Percentiles rank a stretch among this genome's conserved stretches.
These are phyloP conservation scores for Stropharia rugosoannulata DNA, from an alignment of 768 basidiomycete genomes.

Conservation along the genomic window DNA sequence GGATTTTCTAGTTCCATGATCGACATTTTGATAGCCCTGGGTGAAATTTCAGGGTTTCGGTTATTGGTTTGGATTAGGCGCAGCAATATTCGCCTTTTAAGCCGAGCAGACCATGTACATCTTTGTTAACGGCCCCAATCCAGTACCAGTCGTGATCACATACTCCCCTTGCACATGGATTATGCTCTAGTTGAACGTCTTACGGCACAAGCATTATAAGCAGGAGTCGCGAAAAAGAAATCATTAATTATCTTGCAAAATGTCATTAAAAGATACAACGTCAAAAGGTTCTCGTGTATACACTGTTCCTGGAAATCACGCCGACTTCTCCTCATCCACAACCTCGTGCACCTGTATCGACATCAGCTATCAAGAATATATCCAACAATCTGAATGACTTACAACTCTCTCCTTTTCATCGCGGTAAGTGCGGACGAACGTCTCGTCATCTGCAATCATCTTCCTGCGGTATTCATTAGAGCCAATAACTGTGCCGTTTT, in stretches of 20 bases:
- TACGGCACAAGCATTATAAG: neutral
- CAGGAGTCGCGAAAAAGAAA: neutral
- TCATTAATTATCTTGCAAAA: neutral
- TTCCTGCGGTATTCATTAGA: neutral
- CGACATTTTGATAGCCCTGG: too few species aligned
- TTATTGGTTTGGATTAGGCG: too few species aligned
- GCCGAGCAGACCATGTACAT: too few species aligned
- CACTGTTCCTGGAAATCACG: neutral
- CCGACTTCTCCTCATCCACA: neutral
- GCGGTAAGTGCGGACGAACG: constrained; percentile 14
- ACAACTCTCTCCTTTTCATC: constrained; percentile 12
- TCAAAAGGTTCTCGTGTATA: neutral
- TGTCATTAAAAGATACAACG: neutral
- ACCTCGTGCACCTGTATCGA: neutral
- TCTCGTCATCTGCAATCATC: constrained; percentile 15
- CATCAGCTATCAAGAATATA: too few species aligned
- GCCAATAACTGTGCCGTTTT: constrained; percentile 23
- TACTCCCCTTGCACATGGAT: neutral
- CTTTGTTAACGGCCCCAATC: too few species aligned
- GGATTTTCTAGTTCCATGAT: too few species aligned
- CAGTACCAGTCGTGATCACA: too few species aligned
- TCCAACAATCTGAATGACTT: neutral
- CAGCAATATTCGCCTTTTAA: too few species aligned
- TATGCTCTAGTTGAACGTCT: neutral
- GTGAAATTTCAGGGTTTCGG: too few species aligned